Conservation (phyloP, 768 basidiomycete species). For the Termitomyces sp. region DNA sequence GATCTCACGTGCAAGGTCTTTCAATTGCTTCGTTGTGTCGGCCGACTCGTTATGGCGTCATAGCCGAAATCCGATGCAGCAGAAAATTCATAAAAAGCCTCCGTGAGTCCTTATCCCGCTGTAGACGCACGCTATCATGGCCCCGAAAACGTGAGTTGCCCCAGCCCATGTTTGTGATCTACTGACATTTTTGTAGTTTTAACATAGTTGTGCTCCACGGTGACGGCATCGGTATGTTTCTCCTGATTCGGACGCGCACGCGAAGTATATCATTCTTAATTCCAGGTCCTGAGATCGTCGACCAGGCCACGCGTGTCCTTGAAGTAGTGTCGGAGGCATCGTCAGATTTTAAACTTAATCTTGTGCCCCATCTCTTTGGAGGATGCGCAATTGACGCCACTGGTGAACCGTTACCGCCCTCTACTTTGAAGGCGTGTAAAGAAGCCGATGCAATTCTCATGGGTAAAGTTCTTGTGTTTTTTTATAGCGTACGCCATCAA, state of each 20-base stretch:
- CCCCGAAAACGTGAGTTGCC: conserved; percentile 36
- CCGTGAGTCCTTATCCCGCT: neutral
- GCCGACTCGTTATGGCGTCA: conserved; percentile 8
- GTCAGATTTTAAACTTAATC: conserved; percentile 60
- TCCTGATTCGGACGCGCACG: neutral
- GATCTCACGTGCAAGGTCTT: conserved; percentile 11
- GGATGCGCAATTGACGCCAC: conserved; percentile 87
- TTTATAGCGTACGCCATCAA: neutral
- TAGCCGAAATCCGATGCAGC: conserved; percentile 8
- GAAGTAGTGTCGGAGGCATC: conserved; percentile 61
- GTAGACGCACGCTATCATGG: conserved; percentile 23
- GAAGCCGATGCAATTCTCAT: conserved; percentile 94
- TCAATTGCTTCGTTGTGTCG: conserved; percentile 1
- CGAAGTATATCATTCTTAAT: conserved; percentile 9
- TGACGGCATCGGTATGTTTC: conserved; percentile 82
- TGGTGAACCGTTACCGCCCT: conserved; percentile 80
- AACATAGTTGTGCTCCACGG: conserved; percentile 89
- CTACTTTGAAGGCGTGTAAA: conserved; percentile 84
- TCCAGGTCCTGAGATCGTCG: conserved; percentile 84
- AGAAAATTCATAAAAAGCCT: conserved; percentile 13
- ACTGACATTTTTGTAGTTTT: conserved; percentile 47
- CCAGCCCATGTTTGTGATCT: neutral
- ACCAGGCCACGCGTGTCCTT: conserved; percentile 80
- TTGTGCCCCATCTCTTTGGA: conserved; percentile 80
- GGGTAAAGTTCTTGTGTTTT: conserved; percentile 46